Evolutionary conservation across 805 yeast genomes (phyloP), one percentile per base, ranked within the genome.

Genomic region (Yarrowia deformans): DNA sequence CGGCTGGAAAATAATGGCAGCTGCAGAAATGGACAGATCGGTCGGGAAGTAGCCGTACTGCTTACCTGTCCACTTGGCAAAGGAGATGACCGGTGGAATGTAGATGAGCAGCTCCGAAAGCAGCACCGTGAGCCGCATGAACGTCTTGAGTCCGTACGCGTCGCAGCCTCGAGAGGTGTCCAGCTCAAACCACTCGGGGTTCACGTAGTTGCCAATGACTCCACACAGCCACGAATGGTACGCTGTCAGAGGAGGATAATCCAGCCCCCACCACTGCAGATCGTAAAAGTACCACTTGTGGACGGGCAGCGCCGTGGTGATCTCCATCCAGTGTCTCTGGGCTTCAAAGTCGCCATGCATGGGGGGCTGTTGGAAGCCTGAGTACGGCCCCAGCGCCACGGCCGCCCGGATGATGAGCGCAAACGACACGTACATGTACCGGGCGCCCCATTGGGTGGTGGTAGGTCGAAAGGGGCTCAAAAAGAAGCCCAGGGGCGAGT

Each of bases 271-370:
- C 80, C 94, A 93, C 73, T 88, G 87, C 55, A 93, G 82, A 76
- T 95, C 97, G 77, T 87, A 92, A 80, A 84, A 90, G 76, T 95
- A 95, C 99, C 99, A 95, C 71, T 89, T 73, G 0, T 80, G 78
- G 0, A 91, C 78, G 0, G 97, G 95, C 61, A 93, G 77, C 73
- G 88, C 87, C 48, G 83, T 87, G 0, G 98, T 94, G 67, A 94
- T 82, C 77, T 95, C 99, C 85, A 95, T 84, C 99, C 99, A 95
- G 78, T 94, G 99, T 72, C 99, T 85, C 78, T 95, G 99, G 0
- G 98, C 98, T 78, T 95, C 99, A 75, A 95, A 94, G 77, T 95
- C 99, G 8, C 99, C 99, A 81, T 82, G 87, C 86, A 91, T 86
- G 5, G 98, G 98, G 9, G 90, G 87, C 1, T 82, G 80, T 9